Evolutionary conservation across 768 basidiomycete species (phyloP).

Genomic region (Lactifluus echinatus): DNA sequence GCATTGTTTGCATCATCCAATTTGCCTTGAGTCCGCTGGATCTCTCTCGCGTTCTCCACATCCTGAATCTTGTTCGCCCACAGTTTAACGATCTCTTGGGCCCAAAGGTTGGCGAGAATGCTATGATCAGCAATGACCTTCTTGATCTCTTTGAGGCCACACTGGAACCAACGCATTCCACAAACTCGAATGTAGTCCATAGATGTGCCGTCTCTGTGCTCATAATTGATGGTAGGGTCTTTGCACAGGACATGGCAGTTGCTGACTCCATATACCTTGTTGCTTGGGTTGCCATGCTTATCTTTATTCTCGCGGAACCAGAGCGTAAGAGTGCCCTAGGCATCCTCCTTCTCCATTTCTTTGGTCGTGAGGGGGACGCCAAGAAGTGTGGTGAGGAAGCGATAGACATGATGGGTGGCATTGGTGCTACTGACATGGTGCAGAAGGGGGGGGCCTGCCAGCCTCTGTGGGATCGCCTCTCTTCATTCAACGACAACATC

Average conservation of each 20-base stretch:
- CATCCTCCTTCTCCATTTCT: background rate
- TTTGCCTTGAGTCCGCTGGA: background rate
- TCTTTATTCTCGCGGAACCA: background rate
- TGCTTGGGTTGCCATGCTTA: slow-evolving; percentile 23
- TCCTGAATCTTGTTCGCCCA: background rate
- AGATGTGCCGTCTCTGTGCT: background rate
- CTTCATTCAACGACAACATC: slow-evolving; percentile 13
- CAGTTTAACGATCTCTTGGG: background rate
- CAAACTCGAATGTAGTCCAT: background rate
- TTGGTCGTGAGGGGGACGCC: background rate
- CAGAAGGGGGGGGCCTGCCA: background rate
- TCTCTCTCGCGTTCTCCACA: background rate
- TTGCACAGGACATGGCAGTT: slow-evolving; percentile 27
- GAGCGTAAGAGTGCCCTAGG: background rate
- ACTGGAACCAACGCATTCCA: background rate
- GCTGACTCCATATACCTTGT: slow-evolving; percentile 25
- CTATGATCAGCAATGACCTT: background rate
- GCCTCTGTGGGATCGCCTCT: slow-evolving; percentile 1
- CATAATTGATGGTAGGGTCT: slow-evolving; percentile 22
- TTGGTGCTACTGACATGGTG: background rate
- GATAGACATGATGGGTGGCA: background rate
- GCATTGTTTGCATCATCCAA: background rate
- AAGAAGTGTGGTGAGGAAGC: background rate
- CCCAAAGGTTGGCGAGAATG: background rate
- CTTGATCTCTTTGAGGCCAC: background rate